These are phyloP conservation scores for Favolaschia claudopus DNA, from an alignment of 768 basidiomycete genomes.

Conservation along the genomic window DNA sequence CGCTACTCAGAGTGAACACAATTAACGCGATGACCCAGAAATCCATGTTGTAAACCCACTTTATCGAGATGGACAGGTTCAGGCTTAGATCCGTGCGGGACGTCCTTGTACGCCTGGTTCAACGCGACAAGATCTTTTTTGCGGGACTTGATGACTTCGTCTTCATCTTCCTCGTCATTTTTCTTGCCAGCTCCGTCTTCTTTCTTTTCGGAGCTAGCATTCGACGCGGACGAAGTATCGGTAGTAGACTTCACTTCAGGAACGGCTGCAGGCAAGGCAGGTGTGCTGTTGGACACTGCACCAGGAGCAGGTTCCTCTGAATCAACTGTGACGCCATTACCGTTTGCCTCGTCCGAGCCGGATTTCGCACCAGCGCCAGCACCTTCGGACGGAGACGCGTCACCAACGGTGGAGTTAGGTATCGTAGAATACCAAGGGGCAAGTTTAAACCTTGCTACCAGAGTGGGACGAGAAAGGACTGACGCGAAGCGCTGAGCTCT, in stretches of 20 bases:
- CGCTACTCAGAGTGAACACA: not conserved
- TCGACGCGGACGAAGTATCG: no score
- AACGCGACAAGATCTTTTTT: conserved; percentile 18
- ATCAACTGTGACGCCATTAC: conserved; percentile 4
- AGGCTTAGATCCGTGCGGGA: conserved; percentile 9
- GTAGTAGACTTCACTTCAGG: not conserved
- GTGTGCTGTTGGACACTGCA: not conserved
- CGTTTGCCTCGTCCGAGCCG: conserved; percentile 2
- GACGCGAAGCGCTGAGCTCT: no score
- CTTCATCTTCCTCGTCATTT: conserved; percentile 8
- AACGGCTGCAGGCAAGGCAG: no score
- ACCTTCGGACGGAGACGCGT: not conserved
- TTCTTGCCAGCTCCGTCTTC: conserved; percentile 5
- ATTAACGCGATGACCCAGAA: no score
- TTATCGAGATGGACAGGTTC: conserved; percentile 22
- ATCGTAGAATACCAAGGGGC: no score
- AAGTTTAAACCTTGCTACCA: no score
- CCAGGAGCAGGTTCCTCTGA: not conserved
- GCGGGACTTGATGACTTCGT: conserved; percentile 15
- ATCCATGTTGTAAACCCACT: not conserved
- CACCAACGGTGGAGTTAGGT: not conserved
- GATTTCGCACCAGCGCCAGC: not conserved
- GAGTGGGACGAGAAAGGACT: no score
- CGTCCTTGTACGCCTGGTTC: conserved; percentile 15
- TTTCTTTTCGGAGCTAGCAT: no score